Evolutionary conservation across 257 asterid genomes (phyloP).

Genomic region (Penstemon davidsonii): DNA sequence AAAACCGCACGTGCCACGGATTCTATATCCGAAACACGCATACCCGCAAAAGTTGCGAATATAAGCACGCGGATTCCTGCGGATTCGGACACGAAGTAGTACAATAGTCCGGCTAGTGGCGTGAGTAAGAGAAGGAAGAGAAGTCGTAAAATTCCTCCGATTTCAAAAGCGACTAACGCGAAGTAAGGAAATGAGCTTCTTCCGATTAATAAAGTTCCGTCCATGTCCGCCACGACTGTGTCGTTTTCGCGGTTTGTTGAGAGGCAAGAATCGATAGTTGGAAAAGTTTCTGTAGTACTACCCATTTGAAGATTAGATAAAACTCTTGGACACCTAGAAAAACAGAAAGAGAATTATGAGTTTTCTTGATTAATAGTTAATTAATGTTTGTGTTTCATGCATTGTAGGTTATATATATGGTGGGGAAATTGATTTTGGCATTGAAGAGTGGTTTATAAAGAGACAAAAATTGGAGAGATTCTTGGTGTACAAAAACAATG

Average conservation of each 20-base stretch:
- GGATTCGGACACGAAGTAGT: slow-evolving; percentile 55
- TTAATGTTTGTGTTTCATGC: background rate
- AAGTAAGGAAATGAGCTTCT: slow-evolving; percentile 62
- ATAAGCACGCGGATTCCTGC: slow-evolving; percentile 57
- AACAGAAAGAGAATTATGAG: too few species aligned
- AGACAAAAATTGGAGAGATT: slow-evolving; percentile 21
- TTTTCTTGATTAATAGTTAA: too few species aligned
- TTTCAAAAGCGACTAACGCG: slow-evolving; percentile 54
- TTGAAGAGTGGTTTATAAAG: slow-evolving; percentile 21
- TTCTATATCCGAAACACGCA: slow-evolving; percentile 43
- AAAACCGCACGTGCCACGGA: slow-evolving; percentile 57
- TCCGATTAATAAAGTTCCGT: slow-evolving; percentile 56
- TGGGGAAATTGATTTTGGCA: slow-evolving; percentile 12
- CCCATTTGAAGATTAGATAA: slow-evolving; percentile 14
- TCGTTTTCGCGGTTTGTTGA: slow-evolving; percentile 54
- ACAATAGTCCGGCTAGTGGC: slow-evolving; percentile 51
- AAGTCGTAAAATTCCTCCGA: slow-evolving; percentile 50
- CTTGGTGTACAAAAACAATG: slow-evolving; percentile 14
- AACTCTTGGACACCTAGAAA: too few species aligned
- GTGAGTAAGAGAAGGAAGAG: slow-evolving; percentile 44
- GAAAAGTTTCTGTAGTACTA: slow-evolving; percentile 30
- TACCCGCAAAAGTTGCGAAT: slow-evolving; percentile 45
- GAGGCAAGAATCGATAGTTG: slow-evolving; percentile 44
- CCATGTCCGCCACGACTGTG: slow-evolving; percentile 66
- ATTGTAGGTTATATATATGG: background rate